phyloP scores from a whole-genome alignment of 75 land plant genomes.

The Isoetes taiwanensis region DNA sequence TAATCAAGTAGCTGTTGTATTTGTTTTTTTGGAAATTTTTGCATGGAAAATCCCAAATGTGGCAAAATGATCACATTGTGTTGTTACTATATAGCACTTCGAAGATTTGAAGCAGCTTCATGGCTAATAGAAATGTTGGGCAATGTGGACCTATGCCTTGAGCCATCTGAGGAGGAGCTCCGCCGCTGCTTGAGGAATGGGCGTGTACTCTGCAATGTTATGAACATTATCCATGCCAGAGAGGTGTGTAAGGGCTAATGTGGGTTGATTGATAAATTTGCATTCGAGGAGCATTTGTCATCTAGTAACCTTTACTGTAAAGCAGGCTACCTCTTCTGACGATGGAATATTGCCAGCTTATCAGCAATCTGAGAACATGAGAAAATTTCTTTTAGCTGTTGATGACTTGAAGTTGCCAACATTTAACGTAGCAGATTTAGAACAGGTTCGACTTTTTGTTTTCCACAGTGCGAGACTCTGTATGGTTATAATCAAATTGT shows the following conservation, averaged over 20 bases:
- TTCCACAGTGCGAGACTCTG: too few species aligned
- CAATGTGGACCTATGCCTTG: constrained; percentile 15
- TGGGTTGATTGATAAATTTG: neutral
- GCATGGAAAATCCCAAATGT: too few species aligned
- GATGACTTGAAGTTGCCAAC: constrained; percentile 29
- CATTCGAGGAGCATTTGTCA: neutral
- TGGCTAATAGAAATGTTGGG: constrained; percentile 42
- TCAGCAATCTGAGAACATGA: constrained; percentile 14
- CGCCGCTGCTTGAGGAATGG: constrained; percentile 40
- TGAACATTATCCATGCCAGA: constrained; percentile 29
- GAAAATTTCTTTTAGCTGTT: constrained; percentile 29
- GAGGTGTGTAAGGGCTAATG: constrained; percentile 18
- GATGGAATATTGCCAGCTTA: neutral
- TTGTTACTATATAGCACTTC: too few species aligned
- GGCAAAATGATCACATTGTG: too few species aligned
- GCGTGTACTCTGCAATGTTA: constrained; percentile 26
- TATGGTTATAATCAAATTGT: too few species aligned
- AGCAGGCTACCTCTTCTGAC: neutral
- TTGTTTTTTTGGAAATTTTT: too few species aligned
- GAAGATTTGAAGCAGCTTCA: constrained; percentile 25
- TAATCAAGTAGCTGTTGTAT: too few species aligned
- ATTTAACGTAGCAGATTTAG: constrained; percentile 42
- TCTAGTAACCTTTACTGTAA: constrained; percentile 3
- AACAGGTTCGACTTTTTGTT: constrained; percentile 36
- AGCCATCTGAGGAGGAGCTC: constrained; percentile 45